A percentile compares a stretch with the other conserved stretches of the same genome.
Evolutionary conservation across 768 basidiomycete genomes (phyloP).

Genomic region (Calocybe gangraenosa): DNA sequence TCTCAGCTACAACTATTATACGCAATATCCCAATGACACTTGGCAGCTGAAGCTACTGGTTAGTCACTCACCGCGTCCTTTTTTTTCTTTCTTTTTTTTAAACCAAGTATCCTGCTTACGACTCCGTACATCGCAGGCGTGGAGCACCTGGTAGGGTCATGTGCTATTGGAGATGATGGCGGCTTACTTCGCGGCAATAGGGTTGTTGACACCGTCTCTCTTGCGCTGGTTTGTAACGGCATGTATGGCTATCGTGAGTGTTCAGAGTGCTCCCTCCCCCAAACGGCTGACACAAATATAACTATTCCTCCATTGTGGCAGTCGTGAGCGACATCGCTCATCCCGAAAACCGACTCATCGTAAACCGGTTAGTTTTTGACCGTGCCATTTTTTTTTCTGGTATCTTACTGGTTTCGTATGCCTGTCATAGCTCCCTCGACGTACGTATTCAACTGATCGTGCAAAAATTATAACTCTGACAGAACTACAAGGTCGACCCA

Average conservation of each 20-base stretch:
- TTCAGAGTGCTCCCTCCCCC: background rate
- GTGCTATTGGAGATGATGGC: background rate
- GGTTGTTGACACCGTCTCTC: conserved; percentile 9
- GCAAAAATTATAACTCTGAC: too few species aligned
- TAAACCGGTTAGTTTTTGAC: background rate
- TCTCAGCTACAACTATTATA: conserved; percentile 10
- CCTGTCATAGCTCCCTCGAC: conserved; percentile 1
- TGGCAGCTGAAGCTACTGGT: conserved; percentile 8
- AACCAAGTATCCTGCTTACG: background rate
- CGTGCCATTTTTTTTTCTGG: background rate
- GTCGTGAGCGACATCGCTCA: conserved; percentile 5
- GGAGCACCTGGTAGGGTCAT: background rate
- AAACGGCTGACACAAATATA: too few species aligned
- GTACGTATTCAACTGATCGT: background rate
- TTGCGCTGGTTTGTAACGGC: conserved; percentile 7
- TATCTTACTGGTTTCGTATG: background rate
- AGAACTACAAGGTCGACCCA: background rate
- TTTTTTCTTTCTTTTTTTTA: too few species aligned
- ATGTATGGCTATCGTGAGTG: conserved; percentile 14
- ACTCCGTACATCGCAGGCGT: background rate
- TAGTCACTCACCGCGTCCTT: background rate
- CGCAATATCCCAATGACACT: conserved; percentile 8
- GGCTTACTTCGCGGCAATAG: background rate
- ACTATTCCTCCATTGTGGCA: too few species aligned
- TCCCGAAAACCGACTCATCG: background rate